Evolutionary conservation across 768 basidiomycete species (phyloP).

Genomic region (Leccinum truebloodii): DNA sequence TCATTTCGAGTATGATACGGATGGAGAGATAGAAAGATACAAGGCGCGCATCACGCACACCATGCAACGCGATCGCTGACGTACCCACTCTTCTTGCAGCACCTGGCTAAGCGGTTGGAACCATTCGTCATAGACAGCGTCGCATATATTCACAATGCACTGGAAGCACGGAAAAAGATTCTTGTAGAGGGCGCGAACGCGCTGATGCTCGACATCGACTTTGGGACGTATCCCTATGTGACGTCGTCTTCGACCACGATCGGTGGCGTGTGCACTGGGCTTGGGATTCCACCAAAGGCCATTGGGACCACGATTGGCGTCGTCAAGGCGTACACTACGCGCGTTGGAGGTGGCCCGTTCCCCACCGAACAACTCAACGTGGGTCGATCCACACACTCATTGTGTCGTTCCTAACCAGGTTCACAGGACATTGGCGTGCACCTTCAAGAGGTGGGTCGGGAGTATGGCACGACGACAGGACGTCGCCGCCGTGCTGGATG

Average conservation of each 20-base stretch:
- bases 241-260: conserved; percentile 93
- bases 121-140: conserved; percentile 93
- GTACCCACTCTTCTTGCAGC: conserved; percentile 40
- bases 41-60: conserved; percentile 52
- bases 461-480: conserved; percentile 93
- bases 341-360: conserved; percentile 98
- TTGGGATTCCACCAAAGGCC: conserved; percentile 91
- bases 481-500: conserved; percentile 93
- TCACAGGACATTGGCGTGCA: conserved; percentile 76
- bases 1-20: conserved; percentile 97
- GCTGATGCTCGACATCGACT: conserved; percentile 97
- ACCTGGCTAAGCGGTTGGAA: conserved; percentile 76
- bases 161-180: conserved; percentile 72
- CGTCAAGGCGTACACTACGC: conserved; percentile 96
- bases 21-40: conserved; percentile 92
- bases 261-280: conserved; percentile 95
- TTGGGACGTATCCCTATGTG: conserved; percentile 97
- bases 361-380: conserved; percentile 94
- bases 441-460: conserved; percentile 90
- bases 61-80: background rate
- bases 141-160: conserved; percentile 78
- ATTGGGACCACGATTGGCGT: conserved; percentile 92
- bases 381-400: conserved; percentile 27
- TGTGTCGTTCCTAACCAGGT: conserved; percentile 2
- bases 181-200: conserved; percentile 99